Evolutionary conservation across 2,329 filamentous ascomycete species (phyloP).

Genomic region (Beauveria medogensis): DNA sequence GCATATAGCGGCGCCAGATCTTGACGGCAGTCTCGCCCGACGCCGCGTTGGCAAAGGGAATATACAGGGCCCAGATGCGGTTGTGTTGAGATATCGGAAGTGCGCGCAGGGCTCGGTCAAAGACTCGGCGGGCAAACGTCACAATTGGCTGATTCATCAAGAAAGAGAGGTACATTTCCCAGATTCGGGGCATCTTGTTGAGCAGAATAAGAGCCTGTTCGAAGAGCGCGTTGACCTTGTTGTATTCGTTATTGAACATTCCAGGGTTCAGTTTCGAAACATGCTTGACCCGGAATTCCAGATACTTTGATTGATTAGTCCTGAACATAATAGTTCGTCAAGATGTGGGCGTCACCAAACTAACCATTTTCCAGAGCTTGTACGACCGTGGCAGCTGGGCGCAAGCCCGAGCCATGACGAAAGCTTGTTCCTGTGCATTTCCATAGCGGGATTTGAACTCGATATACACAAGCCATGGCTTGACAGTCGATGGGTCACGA

Average conservation of each 20-base stretch:
- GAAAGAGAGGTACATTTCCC: conserved; percentile 95
- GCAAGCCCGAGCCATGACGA: conserved; percentile 84
- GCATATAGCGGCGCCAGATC: conserved; percentile 94
- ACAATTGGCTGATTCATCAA: conserved; percentile 86
- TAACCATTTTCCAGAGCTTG: conserved; percentile 94
- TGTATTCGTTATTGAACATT: conserved; percentile 69
- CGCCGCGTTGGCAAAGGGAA: conserved; percentile 83
- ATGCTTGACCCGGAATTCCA: conserved; percentile 76
- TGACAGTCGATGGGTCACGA: conserved; percentile 75
- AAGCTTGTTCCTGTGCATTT: conserved; percentile 74
- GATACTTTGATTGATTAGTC: conserved; percentile 51
- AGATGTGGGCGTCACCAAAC: conserved; percentile 12
- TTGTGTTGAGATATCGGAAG: conserved; percentile 93
- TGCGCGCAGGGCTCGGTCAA: conserved; percentile 85
- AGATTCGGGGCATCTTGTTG: conserved; percentile 98
- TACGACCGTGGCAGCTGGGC: conserved; percentile 85
- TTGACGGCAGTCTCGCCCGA: conserved; percentile 85
- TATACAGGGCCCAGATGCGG: conserved; percentile 87
- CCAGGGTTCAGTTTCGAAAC: conserved; percentile 76
- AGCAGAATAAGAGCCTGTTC: conserved; percentile 86
- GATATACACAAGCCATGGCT: conserved; percentile 93
- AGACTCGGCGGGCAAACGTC: conserved; percentile 76
- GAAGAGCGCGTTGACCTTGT: conserved; percentile 91
- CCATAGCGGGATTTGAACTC: conserved; percentile 86
- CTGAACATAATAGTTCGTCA: neutral